These are phyloP conservation scores for Phialocephala sp. DNA, from an alignment of 2,329 filamentous ascomycete species.

Conservation along the genomic window DNA sequence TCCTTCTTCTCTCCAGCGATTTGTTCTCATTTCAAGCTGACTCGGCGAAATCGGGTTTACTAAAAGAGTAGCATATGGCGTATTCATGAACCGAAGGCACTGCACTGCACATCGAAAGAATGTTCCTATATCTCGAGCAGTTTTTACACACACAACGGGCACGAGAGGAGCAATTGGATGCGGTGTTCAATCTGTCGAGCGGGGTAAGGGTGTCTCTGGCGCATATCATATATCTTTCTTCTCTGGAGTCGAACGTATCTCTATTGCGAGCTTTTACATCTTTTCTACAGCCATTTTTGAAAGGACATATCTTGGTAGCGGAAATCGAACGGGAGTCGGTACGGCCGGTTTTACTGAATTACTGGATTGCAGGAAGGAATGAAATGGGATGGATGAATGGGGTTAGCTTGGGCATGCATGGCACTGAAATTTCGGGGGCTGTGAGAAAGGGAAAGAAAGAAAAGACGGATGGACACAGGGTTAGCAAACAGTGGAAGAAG, in stretches of 20 bases:
- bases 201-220: conserved; percentile 13
- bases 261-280: conserved; percentile 9
- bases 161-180: conserved; percentile 8
- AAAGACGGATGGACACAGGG: not conserved
- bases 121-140: not conserved
- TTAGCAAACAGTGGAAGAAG: not conserved
- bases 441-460: not conserved
- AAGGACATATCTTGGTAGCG: conserved; percentile 9
- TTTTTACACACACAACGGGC: not conserved
- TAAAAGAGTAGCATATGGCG: conserved; percentile 43
- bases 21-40: conserved; percentile 36
- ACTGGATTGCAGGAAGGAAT: not conserved
- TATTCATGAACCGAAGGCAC: conserved; percentile 29
- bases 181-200: not conserved
- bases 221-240: conserved; percentile 16
- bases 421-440: not conserved
- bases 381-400: conserved; percentile 9
- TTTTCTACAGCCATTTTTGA: conserved; percentile 12
- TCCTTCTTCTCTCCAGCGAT: conserved; percentile 35
- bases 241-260: conserved; percentile 2
- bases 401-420: conserved; percentile 12
- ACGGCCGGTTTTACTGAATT: not conserved
- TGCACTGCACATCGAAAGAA: conserved; percentile 3
- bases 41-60: conserved; percentile 43
- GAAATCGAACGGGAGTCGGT: not conserved